Base-by-base conservation (phyloP, 2,329 filamentous ascomycete species). In the Sporothrix humicola region DNA sequence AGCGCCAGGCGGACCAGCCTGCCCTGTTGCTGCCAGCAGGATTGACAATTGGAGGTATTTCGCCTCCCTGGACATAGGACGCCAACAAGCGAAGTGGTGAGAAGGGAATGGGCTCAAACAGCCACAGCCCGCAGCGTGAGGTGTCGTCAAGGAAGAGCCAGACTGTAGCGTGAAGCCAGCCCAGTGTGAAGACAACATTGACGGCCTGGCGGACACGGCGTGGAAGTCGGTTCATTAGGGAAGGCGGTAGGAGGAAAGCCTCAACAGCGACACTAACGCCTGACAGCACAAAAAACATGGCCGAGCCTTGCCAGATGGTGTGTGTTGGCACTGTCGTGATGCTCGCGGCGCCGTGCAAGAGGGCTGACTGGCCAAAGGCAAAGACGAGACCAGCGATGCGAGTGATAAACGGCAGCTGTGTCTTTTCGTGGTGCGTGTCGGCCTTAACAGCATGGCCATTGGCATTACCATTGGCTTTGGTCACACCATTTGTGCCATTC, bases 101-200 rank as follows among this genome's bases (percentile, higher is more conserved):
- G 9, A 95, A 76, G 0, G 94, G 93, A n/a, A 97, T 82, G 0
- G 94, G 93, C 81, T 98, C 94, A 75, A 90, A 89, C 15, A 97
- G 81, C 92, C 93, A 97, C 0, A 97, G 78, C 0, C 93, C 94
- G 0, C 89, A 87, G 12, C 87, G 85, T 0, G 91, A 87, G 79
- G 97, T 90, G 78, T 98, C 95, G 79, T 97, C 89, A 12, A 90
- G 84, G n/a, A 97, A 85, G 50, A 90, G 80, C 56, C 85, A 85
- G 0, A 87, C 87, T 0, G 93, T 95, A 17, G 84, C 80, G 72
- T 90, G 88, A 74, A 97, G 82, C 93, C 93, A 98, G 0, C 80
- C 77, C 5, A 90, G 76, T 0, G 90, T 87, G 76, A 91, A 92
- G 0, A 85, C 26, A 0, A 92, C 80, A 77, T 96, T 97, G 0